These are phyloP conservation scores for Platanthera zijinensis DNA, from an alignment of 106 monocot genomes.

Conservation along the genomic window DNA sequence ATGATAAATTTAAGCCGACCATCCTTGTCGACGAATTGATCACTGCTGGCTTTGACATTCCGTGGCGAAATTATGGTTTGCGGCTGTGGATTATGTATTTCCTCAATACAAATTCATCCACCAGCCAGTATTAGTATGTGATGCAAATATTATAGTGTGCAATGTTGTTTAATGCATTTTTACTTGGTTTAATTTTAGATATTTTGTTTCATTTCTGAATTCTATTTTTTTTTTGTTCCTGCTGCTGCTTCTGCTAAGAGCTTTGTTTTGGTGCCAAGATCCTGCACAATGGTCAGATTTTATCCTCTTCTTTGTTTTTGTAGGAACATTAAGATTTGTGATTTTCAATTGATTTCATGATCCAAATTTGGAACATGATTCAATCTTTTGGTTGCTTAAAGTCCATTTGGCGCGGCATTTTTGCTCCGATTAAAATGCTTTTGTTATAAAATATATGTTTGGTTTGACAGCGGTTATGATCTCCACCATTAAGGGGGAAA, in stretches of 20 bases:
- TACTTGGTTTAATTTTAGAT: not conserved
- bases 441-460: too few species aligned
- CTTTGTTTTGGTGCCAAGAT: not conserved
- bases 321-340: too few species aligned
- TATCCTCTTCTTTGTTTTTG: too few species aligned
- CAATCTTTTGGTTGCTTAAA: too few species aligned
- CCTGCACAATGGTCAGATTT: too few species aligned
- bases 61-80: not conserved
- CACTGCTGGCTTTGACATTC: not conserved
- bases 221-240: not conserved
- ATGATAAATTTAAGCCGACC: not conserved
- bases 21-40: not conserved
- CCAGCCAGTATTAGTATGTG: not conserved
- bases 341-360: too few species aligned
- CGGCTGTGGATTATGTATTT: not conserved
- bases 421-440: too few species aligned
- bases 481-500: too few species aligned
- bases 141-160: not conserved
- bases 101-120: slow-evolving; percentile 1
- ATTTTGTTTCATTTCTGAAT: not conserved
- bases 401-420: too few species aligned
- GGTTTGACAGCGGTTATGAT: too few species aligned
- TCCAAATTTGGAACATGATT: too few species aligned
- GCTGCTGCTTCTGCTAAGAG: not conserved
- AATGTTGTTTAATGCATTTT: not conserved